Evolutionary conservation across 331 rosid species (phyloP).

Genomic region (Rhamnella rubrinervis): DNA sequence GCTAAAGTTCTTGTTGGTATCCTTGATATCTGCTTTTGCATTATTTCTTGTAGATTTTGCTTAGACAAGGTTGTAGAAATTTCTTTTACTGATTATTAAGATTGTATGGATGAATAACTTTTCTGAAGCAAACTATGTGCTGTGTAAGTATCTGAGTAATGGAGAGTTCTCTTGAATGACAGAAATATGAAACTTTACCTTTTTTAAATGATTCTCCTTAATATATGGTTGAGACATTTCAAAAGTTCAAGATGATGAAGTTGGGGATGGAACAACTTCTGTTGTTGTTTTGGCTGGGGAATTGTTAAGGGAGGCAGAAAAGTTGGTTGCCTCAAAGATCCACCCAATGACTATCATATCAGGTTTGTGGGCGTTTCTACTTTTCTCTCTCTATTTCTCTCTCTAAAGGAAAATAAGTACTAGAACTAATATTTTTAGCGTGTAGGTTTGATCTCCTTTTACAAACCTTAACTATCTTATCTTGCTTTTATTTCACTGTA

Average conservation of each 20-base stretch:
- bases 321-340: constrained; percentile 82
- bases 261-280: constrained; percentile 99
- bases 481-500: too few relatives aligned
- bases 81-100: not conserved
- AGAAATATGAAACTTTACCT: not conserved
- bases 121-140: not conserved
- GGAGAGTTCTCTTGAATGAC: not conserved
- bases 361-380: constrained; percentile 44
- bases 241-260: constrained; percentile 99
- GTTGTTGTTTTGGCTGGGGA: constrained; percentile 99
- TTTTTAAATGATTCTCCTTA: constrained; percentile 41
- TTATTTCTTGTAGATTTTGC: not conserved
- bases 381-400: not conserved
- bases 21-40: constrained; percentile 35
- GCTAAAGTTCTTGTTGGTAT: constrained; percentile 99
- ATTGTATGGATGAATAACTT: not conserved
- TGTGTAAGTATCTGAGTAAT: not conserved
- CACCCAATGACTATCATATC: constrained; percentile 97
- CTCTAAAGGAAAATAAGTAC: too few relatives aligned
- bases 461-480: too few relatives aligned
- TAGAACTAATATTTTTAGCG: too few relatives aligned
- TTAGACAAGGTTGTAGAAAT: not conserved
- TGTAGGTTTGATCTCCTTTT: too few relatives aligned
- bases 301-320: constrained; percentile 91
- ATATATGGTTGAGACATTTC: constrained; percentile 67